Percentiles rank a stretch among this genome's conserved stretches.
Conservation (phyloP, 495 filamentous ascomycete genomes). For the Sabuloglossum arenarium region DNA sequence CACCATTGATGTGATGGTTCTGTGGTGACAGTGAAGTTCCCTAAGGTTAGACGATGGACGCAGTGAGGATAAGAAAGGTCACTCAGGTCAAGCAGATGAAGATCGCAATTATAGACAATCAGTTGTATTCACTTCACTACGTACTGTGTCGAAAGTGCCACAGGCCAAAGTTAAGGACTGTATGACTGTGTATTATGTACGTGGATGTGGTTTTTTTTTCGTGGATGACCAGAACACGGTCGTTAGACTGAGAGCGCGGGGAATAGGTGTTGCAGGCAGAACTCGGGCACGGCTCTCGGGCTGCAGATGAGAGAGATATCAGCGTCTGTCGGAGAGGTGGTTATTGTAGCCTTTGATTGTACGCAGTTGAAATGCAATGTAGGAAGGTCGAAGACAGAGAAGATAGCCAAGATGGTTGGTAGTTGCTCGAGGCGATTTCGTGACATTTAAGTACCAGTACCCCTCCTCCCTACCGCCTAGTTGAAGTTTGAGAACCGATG, state of each 20-base stretch:
- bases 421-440: background rate
- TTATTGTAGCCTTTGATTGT: no score
- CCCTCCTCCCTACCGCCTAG: background rate
- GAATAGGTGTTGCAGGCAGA: background rate
- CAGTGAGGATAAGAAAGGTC: background rate
- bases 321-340: background rate
- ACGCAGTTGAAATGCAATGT: background rate
- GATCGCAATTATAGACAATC: background rate
- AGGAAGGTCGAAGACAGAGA: background rate
- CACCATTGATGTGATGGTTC: background rate
- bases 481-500: background rate
- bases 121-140: background rate
- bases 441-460: background rate
- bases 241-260: background rate
- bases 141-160: background rate
- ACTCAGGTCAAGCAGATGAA: background rate
- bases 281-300: background rate
- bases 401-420: background rate
- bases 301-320: background rate
- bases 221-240: no score
- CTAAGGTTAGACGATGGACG: background rate
- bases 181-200: no score
- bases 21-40: background rate
- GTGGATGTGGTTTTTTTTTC: no score
- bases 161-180: background rate